phyloP scores from a whole-genome alignment of 1,284 basidiomycete genomes.

The Inonotus hispidus region DNA sequence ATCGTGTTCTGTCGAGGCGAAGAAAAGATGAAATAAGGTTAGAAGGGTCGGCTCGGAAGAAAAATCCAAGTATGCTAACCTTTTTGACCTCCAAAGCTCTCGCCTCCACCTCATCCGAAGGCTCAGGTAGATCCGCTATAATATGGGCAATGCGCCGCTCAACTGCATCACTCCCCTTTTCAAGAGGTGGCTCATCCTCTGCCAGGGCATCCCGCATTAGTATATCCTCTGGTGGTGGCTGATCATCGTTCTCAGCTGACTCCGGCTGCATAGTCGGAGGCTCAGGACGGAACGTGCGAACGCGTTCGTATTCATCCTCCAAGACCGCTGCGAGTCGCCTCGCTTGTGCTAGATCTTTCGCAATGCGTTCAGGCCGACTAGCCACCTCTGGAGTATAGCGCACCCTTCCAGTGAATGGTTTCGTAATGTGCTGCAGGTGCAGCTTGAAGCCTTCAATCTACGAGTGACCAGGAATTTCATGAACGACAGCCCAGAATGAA shows the following conservation, averaged over 20 bases:
- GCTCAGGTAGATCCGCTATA: constrained; percentile 59
- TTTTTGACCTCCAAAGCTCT: constrained; percentile 60
- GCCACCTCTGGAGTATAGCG: constrained; percentile 79
- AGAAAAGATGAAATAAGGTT: constrained; percentile 14
- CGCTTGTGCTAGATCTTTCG: constrained; percentile 71
- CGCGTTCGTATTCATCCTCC: constrained; percentile 58
- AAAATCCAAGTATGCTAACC: constrained; percentile 36
- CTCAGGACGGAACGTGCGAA: constrained; percentile 43
- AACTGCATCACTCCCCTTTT: constrained; percentile 61
- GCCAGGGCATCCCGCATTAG: constrained; percentile 44
- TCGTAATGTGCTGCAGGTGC: constrained; percentile 79
- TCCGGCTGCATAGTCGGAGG: constrained; percentile 28
- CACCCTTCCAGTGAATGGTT: constrained; percentile 72
- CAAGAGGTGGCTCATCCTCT: constrained; percentile 51
- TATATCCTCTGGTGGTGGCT: constrained; percentile 37
- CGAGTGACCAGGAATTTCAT: constrained; percentile 4
- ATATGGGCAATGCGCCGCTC: constrained; percentile 73
- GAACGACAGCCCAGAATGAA: neutral
- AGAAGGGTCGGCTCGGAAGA: constrained; percentile 1
- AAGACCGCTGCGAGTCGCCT: constrained; percentile 65
- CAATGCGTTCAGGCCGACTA: constrained; percentile 70
- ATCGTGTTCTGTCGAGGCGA: constrained; percentile 49
- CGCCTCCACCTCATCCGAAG: constrained; percentile 54
- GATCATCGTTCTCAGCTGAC: constrained; percentile 27
- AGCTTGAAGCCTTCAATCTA: constrained; percentile 92